These are phyloP conservation scores for Epicoccum nigrum DNA, from an alignment of 2,329 filamentous ascomycete species.

Conservation along the genomic window DNA sequence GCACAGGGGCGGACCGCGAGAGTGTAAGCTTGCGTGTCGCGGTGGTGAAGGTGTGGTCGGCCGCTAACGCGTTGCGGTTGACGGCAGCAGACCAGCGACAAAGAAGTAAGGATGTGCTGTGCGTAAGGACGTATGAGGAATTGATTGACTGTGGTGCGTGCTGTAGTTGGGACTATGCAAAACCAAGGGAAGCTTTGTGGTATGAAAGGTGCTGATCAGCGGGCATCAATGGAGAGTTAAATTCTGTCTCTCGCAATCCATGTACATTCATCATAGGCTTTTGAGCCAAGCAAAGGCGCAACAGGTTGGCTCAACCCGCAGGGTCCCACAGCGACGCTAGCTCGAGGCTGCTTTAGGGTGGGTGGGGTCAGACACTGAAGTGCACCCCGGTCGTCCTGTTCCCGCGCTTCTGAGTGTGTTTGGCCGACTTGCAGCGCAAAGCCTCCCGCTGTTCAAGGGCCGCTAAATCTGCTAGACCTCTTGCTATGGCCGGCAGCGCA, in stretches of 20 bases:
- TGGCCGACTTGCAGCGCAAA: conserved; percentile 20
- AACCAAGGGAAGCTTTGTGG: conserved; percentile 40
- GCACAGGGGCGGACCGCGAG: conserved; percentile 35
- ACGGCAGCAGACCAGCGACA: conserved; percentile 35
- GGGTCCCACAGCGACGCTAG: conserved; percentile 25
- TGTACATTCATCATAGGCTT: conserved; percentile 48
- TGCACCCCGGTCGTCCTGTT: conserved; percentile 23
- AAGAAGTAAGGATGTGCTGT: conserved; percentile 45
- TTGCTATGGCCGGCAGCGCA: conserved; percentile 23
- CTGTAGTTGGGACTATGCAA: conserved; percentile 33
- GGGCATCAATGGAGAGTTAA: conserved; percentile 31
- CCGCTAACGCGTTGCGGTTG: conserved; percentile 32
- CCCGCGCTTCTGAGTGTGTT: conserved; percentile 21
- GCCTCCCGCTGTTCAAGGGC: conserved; percentile 22
- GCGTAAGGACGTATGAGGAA: conserved; percentile 38
- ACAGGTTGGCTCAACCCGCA: conserved; percentile 38
- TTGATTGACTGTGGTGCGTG: conserved; percentile 36
- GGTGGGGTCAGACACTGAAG: conserved; percentile 27
- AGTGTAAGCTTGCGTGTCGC: conserved; percentile 34
- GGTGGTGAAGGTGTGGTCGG: conserved; percentile 29
- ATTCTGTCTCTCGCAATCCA: conserved; percentile 42
- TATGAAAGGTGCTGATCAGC: conserved; percentile 41
- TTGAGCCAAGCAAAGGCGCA: conserved; percentile 40
- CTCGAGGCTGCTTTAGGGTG: conserved; percentile 40
- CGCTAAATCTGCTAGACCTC: conserved; percentile 5